These are phyloP conservation scores for Asterochloris erici DNA, from an alignment of 139 green algal species.

Conservation along the genomic window DNA sequence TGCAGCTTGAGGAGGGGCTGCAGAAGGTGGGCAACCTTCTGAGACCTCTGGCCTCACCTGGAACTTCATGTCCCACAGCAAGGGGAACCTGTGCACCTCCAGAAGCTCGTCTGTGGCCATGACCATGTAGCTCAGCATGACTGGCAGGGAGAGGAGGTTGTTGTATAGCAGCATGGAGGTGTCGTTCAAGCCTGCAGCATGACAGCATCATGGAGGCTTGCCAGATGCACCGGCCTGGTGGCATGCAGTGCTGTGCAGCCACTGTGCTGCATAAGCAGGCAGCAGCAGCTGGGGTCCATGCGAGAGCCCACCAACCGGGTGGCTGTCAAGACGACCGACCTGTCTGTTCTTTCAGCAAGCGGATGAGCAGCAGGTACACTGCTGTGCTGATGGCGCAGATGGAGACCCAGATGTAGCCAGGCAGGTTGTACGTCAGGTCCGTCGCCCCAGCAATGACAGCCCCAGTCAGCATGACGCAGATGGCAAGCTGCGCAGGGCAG, in stretches of 20 bases:
- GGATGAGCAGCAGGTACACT: constrained; percentile 50
- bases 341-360: constrained; percentile 33
- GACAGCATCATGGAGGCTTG: neutral
- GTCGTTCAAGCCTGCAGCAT: constrained; percentile 32
- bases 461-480: constrained; percentile 39
- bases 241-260: too few species aligned
- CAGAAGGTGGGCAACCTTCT: too few species aligned
- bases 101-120: constrained; percentile 33
- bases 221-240: too few species aligned
- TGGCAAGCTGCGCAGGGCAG: constrained; percentile 14
- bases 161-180: constrained; percentile 52
- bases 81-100: constrained; percentile 18
- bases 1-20: too few species aligned
- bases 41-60: constrained; percentile 1
- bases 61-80: constrained; percentile 36
- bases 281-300: neutral
- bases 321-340: neutral
- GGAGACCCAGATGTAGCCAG: constrained; percentile 47
- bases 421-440: constrained; percentile 42
- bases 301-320: too few species aligned
- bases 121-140: constrained; percentile 43
- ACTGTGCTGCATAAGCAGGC: neutral
- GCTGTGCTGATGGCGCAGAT: constrained; percentile 49
- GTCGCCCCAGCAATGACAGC: constrained; percentile 40
- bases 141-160: constrained; percentile 44